Percentiles rank a stretch among this genome's conserved stretches.
phyloP scores from a whole-genome alignment of 306 rosid genomes.

The Betula pendula region DNA sequence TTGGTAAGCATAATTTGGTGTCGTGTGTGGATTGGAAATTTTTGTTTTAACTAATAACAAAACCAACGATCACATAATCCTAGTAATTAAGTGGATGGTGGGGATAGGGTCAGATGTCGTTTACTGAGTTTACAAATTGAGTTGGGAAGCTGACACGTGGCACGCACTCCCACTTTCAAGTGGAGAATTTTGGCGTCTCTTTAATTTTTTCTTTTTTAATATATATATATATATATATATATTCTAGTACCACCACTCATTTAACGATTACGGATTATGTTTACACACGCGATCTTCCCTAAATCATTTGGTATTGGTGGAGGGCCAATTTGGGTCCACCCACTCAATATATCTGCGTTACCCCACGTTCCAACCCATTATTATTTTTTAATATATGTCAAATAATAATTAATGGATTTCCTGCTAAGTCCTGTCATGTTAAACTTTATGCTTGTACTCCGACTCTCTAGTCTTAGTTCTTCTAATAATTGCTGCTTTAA shows the following conservation, averaged over 20 bases:
- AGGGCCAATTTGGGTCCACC: constrained; percentile 26
- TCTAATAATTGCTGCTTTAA: constrained; percentile 28
- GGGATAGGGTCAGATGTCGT: constrained; percentile 36
- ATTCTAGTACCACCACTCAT: neutral
- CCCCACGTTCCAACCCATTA: neutral
- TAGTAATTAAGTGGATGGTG: neutral
- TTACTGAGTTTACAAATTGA: constrained; percentile 36
- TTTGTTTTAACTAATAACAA: neutral
- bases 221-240: too few relatives aligned
- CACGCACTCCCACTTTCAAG: constrained; percentile 43
- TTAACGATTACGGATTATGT: constrained; percentile 21
- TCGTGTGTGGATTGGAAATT: neutral
- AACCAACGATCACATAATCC: neutral
- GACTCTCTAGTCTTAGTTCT: constrained; percentile 2
- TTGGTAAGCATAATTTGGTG: neutral
- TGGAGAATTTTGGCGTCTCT: constrained; percentile 24
- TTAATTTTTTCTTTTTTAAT: neutral
- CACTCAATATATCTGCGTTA: constrained; percentile 7
- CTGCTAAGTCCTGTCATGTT: constrained; percentile 15
- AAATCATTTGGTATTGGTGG: constrained; percentile 47
- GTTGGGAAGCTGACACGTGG: constrained; percentile 69
- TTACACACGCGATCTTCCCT: constrained; percentile 35
- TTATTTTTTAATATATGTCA: neutral
- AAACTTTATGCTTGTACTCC: constrained; percentile 15
- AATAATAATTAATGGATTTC: constrained; percentile 1